These are phyloP conservation scores for Penicillium longicatenatum DNA, from an alignment of 495 filamentous ascomycete species.

Conservation along the genomic window DNA sequence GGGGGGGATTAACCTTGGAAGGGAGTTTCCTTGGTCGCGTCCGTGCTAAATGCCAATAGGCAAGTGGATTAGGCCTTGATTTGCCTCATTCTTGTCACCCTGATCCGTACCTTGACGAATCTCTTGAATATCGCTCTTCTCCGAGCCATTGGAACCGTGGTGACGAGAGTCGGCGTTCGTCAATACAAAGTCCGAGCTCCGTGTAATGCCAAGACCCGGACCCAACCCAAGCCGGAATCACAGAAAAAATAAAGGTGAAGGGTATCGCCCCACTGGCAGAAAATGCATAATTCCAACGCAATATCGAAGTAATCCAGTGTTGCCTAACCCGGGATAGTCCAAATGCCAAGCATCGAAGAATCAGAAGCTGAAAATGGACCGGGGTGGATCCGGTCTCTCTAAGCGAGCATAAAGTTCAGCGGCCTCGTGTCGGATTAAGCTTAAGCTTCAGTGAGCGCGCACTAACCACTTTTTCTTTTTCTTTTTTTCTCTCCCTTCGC, in stretches of 20 bases:
- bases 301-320: slow-evolving; percentile 16
- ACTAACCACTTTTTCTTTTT: slow-evolving; percentile 39
- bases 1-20: no score
- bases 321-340: slow-evolving; percentile 14
- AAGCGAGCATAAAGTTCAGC: slow-evolving; percentile 50
- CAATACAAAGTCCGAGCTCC: slow-evolving; percentile 4
- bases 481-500: slow-evolving; percentile 28
- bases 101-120: slow-evolving; percentile 5
- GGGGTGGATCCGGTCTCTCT: slow-evolving; percentile 26
- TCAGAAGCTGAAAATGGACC: slow-evolving; percentile 15
- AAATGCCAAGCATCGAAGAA: slow-evolving; percentile 19
- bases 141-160: slow-evolving; percentile 10
- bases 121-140: slow-evolving; percentile 9
- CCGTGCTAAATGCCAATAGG: slow-evolving; percentile 20
- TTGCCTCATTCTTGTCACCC: background rate
- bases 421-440: slow-evolving; percentile 57
- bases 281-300: slow-evolving; percentile 10
- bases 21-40: slow-evolving; percentile 18
- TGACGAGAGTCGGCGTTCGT: slow-evolving; percentile 1
- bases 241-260: background rate
- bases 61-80: slow-evolving; percentile 9
- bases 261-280: background rate
- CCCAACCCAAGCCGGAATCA: background rate
- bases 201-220: slow-evolving; percentile 3
- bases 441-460: slow-evolving; percentile 50